Evolutionary conservation across 2,329 filamentous ascomycete species (phyloP).

Genomic region (Fusarium sp.): DNA sequence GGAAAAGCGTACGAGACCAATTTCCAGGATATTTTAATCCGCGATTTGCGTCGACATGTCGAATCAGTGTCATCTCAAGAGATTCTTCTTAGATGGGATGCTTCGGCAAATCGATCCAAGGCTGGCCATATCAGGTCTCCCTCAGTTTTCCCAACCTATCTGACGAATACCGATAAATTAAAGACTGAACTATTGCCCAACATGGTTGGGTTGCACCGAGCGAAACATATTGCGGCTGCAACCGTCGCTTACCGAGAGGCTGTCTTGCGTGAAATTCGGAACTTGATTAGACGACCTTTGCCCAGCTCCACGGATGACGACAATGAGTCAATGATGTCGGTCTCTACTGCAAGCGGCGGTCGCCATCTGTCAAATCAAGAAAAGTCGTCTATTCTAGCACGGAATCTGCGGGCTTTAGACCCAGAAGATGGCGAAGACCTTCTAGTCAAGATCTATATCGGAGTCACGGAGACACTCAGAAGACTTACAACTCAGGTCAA

Average conservation of each 20-base stretch:
- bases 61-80: slow-evolving; percentile 76
- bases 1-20: slow-evolving; percentile 87
- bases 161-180: slow-evolving; percentile 77
- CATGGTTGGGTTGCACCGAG: slow-evolving; percentile 82
- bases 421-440: slow-evolving; percentile 86
- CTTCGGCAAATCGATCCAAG: slow-evolving; percentile 77
- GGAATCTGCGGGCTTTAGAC: slow-evolving; percentile 87
- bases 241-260: slow-evolving; percentile 87
- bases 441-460: slow-evolving; percentile 84
- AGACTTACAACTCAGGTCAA: slow-evolving; percentile 92
- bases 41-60: slow-evolving; percentile 84
- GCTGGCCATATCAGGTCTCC: slow-evolving; percentile 74
- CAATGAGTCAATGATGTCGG: slow-evolving; percentile 87
- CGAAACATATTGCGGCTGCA: slow-evolving; percentile 82
- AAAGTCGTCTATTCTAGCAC: slow-evolving; percentile 87
- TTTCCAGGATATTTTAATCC: slow-evolving; percentile 81
- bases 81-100: slow-evolving; percentile 87
- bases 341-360: slow-evolving; percentile 79
- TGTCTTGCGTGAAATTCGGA: slow-evolving; percentile 86
- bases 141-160: slow-evolving; percentile 81
- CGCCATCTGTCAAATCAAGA: slow-evolving; percentile 82
- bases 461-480: slow-evolving; percentile 86
- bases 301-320: slow-evolving; percentile 96
- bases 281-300: slow-evolving; percentile 83
- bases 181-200: slow-evolving; percentile 77